A percentile compares a stretch with the other conserved stretches of the same genome.
Conservation (phyloP, 2,329 filamentous ascomycete species). For the Diaporthe vaccinii region DNA sequence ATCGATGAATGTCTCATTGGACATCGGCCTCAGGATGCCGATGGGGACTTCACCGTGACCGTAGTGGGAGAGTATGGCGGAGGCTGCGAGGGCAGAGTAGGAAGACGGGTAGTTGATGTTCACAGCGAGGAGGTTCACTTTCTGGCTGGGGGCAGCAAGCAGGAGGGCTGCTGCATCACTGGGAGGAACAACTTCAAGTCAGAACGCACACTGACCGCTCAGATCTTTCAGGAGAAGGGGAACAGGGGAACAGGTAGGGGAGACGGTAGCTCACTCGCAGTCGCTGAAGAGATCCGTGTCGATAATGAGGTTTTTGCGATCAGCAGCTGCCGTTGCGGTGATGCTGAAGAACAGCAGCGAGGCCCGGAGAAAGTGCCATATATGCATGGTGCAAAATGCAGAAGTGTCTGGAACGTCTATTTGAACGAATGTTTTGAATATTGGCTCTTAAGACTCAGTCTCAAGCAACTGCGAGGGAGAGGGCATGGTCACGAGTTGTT, state of each 20-base stretch:
- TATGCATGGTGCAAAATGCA: neutral
- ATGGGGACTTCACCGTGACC: slow-evolving; percentile 53
- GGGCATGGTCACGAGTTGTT: neutral
- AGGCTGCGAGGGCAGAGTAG: slow-evolving; percentile 57
- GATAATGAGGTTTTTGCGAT: slow-evolving; percentile 56
- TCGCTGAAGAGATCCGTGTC: slow-evolving; percentile 63
- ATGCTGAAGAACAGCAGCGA: neutral
- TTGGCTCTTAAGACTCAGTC: too few relatives aligned
- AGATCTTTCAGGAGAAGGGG: too few relatives aligned
- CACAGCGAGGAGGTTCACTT: slow-evolving; percentile 55
- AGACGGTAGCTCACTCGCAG: slow-evolving; percentile 54
- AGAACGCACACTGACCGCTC: too few relatives aligned
- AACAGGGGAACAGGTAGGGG: too few relatives aligned
- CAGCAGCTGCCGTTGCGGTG: neutral
- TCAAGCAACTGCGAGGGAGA: neutral
- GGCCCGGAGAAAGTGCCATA: neutral
- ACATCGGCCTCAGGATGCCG: slow-evolving; percentile 56
- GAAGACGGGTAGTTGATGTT: slow-evolving; percentile 57
- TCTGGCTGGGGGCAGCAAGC: slow-evolving; percentile 54
- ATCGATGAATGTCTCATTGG: slow-evolving; percentile 60
- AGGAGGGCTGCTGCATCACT: slow-evolving; percentile 59
- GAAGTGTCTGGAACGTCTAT: neutral
- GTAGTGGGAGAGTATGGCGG: slow-evolving; percentile 58
- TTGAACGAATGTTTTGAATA: neutral
- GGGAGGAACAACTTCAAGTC: neutral